Evolutionary conservation across 495 filamentous ascomycete genomes (phyloP).

Genomic region (Astrothelium macrocarpum): DNA sequence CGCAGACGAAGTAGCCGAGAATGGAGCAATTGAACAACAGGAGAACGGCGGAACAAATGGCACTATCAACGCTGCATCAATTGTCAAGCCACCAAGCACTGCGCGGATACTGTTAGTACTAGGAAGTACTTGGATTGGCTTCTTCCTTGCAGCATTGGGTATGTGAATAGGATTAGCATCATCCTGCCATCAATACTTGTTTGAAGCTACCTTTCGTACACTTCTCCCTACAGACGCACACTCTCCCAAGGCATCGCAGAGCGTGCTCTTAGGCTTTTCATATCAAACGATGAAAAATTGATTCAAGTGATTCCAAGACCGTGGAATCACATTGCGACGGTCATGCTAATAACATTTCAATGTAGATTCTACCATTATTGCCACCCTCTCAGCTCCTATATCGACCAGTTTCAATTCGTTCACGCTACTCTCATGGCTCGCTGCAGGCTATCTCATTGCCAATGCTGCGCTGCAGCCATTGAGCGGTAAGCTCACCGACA

Average conservation of each 20-base stretch:
- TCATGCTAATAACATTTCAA: not conserved
- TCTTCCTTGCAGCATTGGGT: slow-evolving; percentile 72
- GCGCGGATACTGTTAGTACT: slow-evolving; percentile 43
- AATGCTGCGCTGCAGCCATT: slow-evolving; percentile 83
- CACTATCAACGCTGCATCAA: slow-evolving; percentile 14
- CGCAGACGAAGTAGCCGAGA: not conserved
- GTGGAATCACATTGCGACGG: not conserved
- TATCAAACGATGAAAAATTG: too few relatives aligned
- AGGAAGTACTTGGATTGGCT: slow-evolving; percentile 58
- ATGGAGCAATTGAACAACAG: slow-evolving; percentile 17
- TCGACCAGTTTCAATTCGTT: slow-evolving; percentile 76
- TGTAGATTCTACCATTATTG: slow-evolving; percentile 69
- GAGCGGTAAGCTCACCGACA: slow-evolving; percentile 78
- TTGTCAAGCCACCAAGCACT: slow-evolving; percentile 39
- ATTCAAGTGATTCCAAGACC: not conserved
- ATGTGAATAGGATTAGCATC: slow-evolving; percentile 11
- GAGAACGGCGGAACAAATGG: slow-evolving; percentile 15
- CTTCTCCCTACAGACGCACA: too few relatives aligned
- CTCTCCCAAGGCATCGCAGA: too few relatives aligned
- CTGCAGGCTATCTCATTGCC: slow-evolving; percentile 79
- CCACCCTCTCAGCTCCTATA: slow-evolving; percentile 77
- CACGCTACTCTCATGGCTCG: slow-evolving; percentile 82
- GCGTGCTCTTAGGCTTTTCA: too few relatives aligned
- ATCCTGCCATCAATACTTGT: not conserved
- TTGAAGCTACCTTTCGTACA: not conserved